phyloP scores from a whole-genome alignment of 345 rosid genomes.

The Laguncularia racemosa region DNA sequence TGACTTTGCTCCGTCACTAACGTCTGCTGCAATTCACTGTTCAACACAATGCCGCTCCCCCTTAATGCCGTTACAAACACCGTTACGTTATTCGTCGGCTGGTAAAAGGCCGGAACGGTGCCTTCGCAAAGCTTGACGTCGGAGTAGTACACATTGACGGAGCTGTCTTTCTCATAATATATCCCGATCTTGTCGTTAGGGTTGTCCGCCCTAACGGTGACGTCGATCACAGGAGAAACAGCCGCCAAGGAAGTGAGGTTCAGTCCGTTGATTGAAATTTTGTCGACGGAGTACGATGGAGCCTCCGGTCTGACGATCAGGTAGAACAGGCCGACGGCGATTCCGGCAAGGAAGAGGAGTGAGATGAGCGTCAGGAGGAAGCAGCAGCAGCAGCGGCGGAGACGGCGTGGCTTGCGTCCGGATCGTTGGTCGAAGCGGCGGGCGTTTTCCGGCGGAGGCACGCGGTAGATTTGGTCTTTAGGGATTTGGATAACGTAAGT shows the following conservation, averaged over 20 bases:
- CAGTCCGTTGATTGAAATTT: slow-evolving; percentile 42
- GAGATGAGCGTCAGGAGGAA: slow-evolving; percentile 20
- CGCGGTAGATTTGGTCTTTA: slow-evolving; percentile 23
- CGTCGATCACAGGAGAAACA: slow-evolving; percentile 58
- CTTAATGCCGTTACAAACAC: slow-evolving; percentile 31
- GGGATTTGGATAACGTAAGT: slow-evolving; percentile 26
- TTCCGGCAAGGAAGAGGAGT: slow-evolving; percentile 36
- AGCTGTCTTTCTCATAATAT: slow-evolving; percentile 43
- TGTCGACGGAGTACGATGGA: slow-evolving; percentile 48
- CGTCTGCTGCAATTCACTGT: slow-evolving; percentile 15
- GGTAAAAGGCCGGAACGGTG: slow-evolving; percentile 49
- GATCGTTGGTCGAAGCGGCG: slow-evolving; percentile 34
- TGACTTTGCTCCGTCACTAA: slow-evolving; percentile 20
- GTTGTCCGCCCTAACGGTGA: slow-evolving; percentile 52
- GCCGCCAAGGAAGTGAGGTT: slow-evolving; percentile 42
- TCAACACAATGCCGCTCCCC: slow-evolving; percentile 41
- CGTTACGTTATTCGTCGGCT: slow-evolving; percentile 66
- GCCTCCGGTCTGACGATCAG: slow-evolving; percentile 60
- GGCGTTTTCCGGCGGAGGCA: slow-evolving; percentile 23
- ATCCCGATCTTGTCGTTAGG: slow-evolving; percentile 67
- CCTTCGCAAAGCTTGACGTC: slow-evolving; percentile 40
- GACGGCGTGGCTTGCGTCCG: slow-evolving; percentile 19
- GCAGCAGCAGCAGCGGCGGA: slow-evolving; percentile 36
- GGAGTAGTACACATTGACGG: slow-evolving; percentile 34
- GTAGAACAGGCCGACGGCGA: slow-evolving; percentile 48